These are phyloP conservation scores for Penicillium coprophilum DNA, from an alignment of 495 filamentous ascomycete genomes.

Conservation along the genomic window DNA sequence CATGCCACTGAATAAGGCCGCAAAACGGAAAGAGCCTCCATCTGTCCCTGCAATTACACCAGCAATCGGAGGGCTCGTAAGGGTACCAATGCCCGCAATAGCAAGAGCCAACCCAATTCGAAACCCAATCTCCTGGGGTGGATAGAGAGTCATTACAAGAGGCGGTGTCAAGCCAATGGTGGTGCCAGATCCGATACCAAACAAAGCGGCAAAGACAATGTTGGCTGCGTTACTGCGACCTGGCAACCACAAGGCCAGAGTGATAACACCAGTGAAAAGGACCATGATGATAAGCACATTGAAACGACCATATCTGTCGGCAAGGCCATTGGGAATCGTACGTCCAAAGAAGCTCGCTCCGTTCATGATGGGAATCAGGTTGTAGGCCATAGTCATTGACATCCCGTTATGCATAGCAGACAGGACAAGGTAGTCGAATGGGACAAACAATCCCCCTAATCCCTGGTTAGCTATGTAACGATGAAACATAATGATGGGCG, in stretches of 20 bases:
- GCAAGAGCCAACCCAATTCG: conserved; percentile 60
- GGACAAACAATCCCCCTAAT: conserved; percentile 36
- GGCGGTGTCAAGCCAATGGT: conserved; percentile 55
- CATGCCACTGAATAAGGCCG: background rate
- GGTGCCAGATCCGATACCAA: conserved; percentile 66
- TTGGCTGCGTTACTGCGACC: conserved; percentile 51
- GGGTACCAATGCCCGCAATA: conserved; percentile 53
- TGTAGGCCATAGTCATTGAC: conserved; percentile 25
- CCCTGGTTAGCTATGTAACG: background rate
- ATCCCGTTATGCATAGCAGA: conserved; percentile 31
- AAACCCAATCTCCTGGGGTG: conserved; percentile 63
- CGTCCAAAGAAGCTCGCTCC: conserved; percentile 58
- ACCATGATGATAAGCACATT: conserved; percentile 62
- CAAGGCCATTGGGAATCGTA: conserved; percentile 55
- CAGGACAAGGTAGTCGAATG: conserved; percentile 32
- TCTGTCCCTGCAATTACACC: conserved; percentile 40
- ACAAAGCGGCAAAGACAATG: conserved; percentile 60
- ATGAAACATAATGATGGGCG: too few relatives aligned
- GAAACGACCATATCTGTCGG: conserved; percentile 63
- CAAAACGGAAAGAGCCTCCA: background rate
- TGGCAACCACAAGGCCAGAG: conserved; percentile 64
- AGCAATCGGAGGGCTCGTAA: conserved; percentile 65
- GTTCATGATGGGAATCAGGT: conserved; percentile 28
- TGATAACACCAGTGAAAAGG: conserved; percentile 53
- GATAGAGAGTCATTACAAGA: conserved; percentile 60